These are phyloP conservation scores for Cyberlindnera bimundalis DNA, from an alignment of 805 yeast genomes.

Conservation along the genomic window DNA sequence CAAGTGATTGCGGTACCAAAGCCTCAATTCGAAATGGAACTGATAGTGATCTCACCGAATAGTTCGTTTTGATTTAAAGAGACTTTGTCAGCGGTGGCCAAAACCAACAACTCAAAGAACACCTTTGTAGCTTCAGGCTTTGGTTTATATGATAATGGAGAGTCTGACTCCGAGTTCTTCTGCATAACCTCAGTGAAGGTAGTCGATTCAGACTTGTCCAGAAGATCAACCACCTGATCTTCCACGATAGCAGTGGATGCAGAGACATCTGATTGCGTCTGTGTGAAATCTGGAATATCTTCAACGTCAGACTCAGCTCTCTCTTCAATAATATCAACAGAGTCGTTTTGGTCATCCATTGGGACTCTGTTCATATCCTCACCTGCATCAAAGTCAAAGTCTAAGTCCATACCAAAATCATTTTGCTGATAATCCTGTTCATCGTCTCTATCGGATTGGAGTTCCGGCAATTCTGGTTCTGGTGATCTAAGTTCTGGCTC, in stretches of 20 bases:
- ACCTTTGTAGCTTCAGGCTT: constrained; percentile 63
- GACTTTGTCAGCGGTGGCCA: constrained; percentile 75
- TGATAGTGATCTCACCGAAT: constrained; percentile 50
- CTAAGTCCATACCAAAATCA: constrained; percentile 20
- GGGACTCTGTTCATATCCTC: constrained; percentile 1
- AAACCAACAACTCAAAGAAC: constrained; percentile 78
- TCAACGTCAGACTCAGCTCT: constrained; percentile 23
- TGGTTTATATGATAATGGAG: constrained; percentile 36
- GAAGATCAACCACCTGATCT: constrained; percentile 6
- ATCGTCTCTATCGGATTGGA: constrained; percentile 13
- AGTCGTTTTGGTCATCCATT: constrained; percentile 10
- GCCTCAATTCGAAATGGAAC: background rate
- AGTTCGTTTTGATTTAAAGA: constrained; percentile 54
- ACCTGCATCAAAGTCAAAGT: constrained; percentile 38
- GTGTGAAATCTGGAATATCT: constrained; percentile 15
- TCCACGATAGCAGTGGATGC: constrained; percentile 48
- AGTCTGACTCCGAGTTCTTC: constrained; percentile 18
- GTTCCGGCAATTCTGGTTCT: constrained; percentile 20
- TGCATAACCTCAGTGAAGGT: constrained; percentile 40
- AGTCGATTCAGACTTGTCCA: constrained; percentile 10
- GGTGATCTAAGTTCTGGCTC: constrained; percentile 14
- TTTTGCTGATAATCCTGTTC: constrained; percentile 1
- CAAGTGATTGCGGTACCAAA: too few relatives aligned
- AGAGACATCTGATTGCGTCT: constrained; percentile 34
- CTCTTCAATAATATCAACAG: constrained; percentile 12